Base-by-base conservation (phyloP, 1,139 yeast species). In the Saccharomyces hybrid region DNA sequence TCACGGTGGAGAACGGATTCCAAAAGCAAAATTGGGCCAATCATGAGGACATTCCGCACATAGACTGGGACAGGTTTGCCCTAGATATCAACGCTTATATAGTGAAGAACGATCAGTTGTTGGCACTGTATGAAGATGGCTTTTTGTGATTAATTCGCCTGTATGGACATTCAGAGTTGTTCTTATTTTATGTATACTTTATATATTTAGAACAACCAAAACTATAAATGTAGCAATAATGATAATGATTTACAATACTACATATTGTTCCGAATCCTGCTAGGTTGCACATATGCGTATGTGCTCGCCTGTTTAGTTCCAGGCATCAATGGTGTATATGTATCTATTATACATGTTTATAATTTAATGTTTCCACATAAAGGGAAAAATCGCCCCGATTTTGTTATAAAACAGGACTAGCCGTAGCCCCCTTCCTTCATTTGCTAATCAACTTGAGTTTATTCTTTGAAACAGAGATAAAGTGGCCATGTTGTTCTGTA, bases 1-100 rank as follows among this genome's bases (percentile, higher is more conserved):
- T 68, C 55, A 63, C 69, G 14, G 49, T 60, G 50, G 70, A 66
- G 50, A 62, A 62, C 28, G 58, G 55, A 31, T 48, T 55, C 16
- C 57, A 53, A 41, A 54, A 56, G 41, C 74, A 52, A 80, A 78
- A 61, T 81, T 38, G 44, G 44, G 81, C 68, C 71, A 74, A 38
- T 72, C 71, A 41, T 54, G 41, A 28, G 75, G 78, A 48, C 74
- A 80, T 60, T 63, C 73, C 61, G 70, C 77, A 69, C 74, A 76
- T 60, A 80, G 85, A 57, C 73, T 85, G 70, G 69, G 28, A 57
- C 19, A 62, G 63, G 55, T 68, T 60, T 52, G 70, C 69, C 4
- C 29, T 68, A 11, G 63, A 66, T 52, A 57, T 65, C 11, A 56
- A 55, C 34, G 64, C 59, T 49, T 68, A 67, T 50, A 60, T 67